Conservation (phyloP, 257 asterid genomes). For the Fraxinus quadrangulata region DNA sequence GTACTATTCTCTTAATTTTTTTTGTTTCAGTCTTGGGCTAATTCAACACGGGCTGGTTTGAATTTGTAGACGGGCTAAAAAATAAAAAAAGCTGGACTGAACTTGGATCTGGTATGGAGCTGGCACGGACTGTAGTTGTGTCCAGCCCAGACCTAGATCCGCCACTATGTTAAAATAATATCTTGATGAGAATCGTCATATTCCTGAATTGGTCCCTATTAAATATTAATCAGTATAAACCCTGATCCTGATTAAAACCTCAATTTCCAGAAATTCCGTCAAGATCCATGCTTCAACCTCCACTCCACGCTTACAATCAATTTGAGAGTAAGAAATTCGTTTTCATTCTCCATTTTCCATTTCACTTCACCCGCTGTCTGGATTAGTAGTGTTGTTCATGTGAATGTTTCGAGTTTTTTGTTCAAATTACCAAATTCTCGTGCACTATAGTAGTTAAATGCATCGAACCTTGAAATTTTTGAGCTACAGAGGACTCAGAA, state of each 20-base stretch:
- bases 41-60: no score
- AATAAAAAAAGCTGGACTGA: no score
- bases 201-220: constrained; percentile 29
- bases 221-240: constrained; percentile 15
- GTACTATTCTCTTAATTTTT: no score
- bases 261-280: background rate
- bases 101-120: no score
- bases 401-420: background rate
- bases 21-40: no score
- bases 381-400: background rate
- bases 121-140: no score
- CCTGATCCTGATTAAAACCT: background rate
- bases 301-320: background rate
- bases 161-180: constrained; percentile 29
- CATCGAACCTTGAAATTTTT: constrained; percentile 46
- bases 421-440: background rate
- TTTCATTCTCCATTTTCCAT: background rate
- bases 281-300: background rate
- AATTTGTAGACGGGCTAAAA: no score
- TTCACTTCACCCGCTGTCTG: background rate
- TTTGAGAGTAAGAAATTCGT: background rate
- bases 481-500: constrained; percentile 43
- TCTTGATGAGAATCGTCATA: constrained; percentile 47
- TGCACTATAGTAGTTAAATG: constrained; percentile 39
- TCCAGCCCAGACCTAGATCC: no score